Evolutionary conservation across 2,329 filamentous ascomycete species (phyloP), one percentile per base, ranked within the genome.

Genomic region (Ophidiomyces ophidiicola): DNA sequence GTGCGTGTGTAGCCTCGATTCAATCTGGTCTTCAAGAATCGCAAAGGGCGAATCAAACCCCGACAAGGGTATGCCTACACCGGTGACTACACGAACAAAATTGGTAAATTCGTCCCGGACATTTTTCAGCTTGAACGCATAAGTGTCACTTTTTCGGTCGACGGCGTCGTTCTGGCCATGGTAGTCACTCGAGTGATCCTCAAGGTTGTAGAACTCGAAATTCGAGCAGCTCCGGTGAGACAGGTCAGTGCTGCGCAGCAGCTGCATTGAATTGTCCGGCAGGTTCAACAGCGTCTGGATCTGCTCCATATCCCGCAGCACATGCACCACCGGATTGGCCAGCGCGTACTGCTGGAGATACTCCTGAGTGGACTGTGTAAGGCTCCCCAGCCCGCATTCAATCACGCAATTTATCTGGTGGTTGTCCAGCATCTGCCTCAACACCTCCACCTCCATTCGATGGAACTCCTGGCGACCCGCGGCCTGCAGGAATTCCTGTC

Each of bases 151-250:
- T 17, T 15, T 32, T 25, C 28, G 20, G 21, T 24, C 36, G 21
- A 14, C n/a, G 32, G n/a, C 28, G 24, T 26, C 28, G 3, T 12
- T 20, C 24, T 25, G 18, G 11, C 28, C 36, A 20, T 31, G 28
- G 18, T 7, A n/a, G n/a, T 8, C 29, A 26, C 28, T 32, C 5
- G 28, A 39, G 14, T 32, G 36, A 24, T 25, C 36, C 19, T 31
- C 36, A 11, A 82, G 63, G 48, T 85, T 85, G 63, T 77, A 84
- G 55, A 84, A 87, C 52, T 86, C 81, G 45, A 80, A 72, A 48
- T 82, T 85, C 7, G 78, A 78, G 52, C 77, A 82, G 1, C 67
- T 68, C 34, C 78, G 68, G 48, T 82, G 76, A 11, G 80, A 69
- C 1, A 56, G 57, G 5, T 57, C 58, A 0, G 57, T 58, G 6